Base-by-base conservation (phyloP, 2,329 filamentous ascomycete species). In the Waltergamsia citrina region DNA sequence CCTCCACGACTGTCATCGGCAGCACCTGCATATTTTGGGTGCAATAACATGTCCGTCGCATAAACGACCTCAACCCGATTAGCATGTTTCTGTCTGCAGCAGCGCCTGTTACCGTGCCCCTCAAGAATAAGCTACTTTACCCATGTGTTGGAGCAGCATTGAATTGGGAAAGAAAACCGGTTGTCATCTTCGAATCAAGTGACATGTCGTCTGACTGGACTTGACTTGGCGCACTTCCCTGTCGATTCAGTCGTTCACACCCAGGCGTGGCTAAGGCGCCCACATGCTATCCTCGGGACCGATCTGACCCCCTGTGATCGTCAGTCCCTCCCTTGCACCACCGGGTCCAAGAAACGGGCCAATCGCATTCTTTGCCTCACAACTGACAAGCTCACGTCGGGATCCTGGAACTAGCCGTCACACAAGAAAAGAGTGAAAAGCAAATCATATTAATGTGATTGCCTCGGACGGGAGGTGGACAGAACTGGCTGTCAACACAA, bases 301-400 rank as follows among this genome's bases (percentile, higher is more conserved):
- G 35, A 37, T 37, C 35, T 32, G 14, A 33, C 29, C 22, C n/a
- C 35, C 29, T 32, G 35, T 28, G 35, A 37, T 37, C 35, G 35
- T 33, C 35, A 25, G 23, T 29, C 11, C 22, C 29, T 29, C 35
- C 30, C 35, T 33, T 21, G 22, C 23, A 33, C 35, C n/a, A 11
- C 7, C 23, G 16, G 30, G 14, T 18, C 24, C 29, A 23, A 11
- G 9, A 14, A 21, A 20, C 15, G 16, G 33, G 29, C 35, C 35
- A 37, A 37, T 37, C 35, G 35, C 35, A 37, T 33, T n/a, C 24
- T 23, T 23, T 29, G 18, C 29, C 24, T 32, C 29, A 10, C 15
- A 32, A 25, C 12, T 34, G 34, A 32, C 21, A 37, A 22, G 33
- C 26, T 30, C 33, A 27, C 14, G 21, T 15, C 29, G 33, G 22